These are phyloP conservation scores for Epichloe coenophiala DNA, from an alignment of 2,329 filamentous ascomycete species.

Conservation along the genomic window DNA sequence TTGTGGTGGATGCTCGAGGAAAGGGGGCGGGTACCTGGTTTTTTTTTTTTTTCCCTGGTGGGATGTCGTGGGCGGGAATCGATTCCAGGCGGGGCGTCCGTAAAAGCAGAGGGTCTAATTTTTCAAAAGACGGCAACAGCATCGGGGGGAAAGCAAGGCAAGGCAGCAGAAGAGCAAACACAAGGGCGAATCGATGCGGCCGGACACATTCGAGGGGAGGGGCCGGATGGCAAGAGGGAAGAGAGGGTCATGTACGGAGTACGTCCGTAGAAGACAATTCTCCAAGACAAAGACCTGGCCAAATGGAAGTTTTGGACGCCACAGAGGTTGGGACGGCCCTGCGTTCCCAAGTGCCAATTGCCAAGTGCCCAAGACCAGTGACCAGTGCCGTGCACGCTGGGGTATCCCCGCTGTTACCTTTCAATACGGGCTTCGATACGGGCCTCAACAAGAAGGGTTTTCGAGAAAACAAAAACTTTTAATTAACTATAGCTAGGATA, in stretches of 20 bases:
- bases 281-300: not conserved
- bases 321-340: not conserved
- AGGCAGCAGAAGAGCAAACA: constrained; percentile 8
- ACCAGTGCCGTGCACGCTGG: too few relatives aligned
- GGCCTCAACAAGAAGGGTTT: too few relatives aligned
- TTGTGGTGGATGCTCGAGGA: not conserved
- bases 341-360: not conserved
- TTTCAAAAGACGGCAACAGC: constrained; percentile 7
- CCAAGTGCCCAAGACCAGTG: not conserved
- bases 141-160: constrained; percentile 16
- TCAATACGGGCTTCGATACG: not conserved
- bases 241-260: not conserved
- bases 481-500: too few relatives aligned
- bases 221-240: constrained; percentile 1
- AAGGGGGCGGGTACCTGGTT: constrained; percentile 8
- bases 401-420: not conserved
- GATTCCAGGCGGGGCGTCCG: constrained; percentile 6
- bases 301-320: not conserved
- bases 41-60: not conserved
- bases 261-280: constrained; percentile 10
- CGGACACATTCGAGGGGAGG: constrained; percentile 17
- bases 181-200: constrained; percentile 14
- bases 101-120: constrained; percentile 5
- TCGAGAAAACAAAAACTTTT: too few relatives aligned
- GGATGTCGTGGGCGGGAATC: constrained; percentile 1